Evolutionary conservation across 2,329 filamentous ascomycete species (phyloP).

Genomic region (Alternaria sp.): DNA sequence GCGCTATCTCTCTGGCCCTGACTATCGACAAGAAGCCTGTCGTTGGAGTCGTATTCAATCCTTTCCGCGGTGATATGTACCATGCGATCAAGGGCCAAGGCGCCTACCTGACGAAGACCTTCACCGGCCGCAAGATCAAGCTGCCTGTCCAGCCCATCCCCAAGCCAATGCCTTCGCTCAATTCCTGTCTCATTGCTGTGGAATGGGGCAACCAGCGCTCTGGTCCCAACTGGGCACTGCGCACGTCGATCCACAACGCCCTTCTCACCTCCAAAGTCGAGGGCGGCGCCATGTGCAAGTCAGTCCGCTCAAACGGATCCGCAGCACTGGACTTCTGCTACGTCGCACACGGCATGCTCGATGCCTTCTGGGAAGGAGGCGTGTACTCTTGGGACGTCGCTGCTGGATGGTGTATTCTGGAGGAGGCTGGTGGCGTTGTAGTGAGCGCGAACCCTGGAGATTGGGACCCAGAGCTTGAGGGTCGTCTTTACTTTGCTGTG

Average conservation of each 20-base stretch:
- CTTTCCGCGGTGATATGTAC: slow-evolving; percentile 45
- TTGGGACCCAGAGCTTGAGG: slow-evolving; percentile 45
- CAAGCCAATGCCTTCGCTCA: slow-evolving; percentile 34
- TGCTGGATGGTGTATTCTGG: slow-evolving; percentile 48
- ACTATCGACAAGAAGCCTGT: slow-evolving; percentile 42
- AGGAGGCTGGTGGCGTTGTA: slow-evolving; percentile 48
- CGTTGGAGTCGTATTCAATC: slow-evolving; percentile 47
- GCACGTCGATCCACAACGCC: slow-evolving; percentile 34
- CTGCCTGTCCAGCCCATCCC: slow-evolving; percentile 40
- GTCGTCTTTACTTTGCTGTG: slow-evolving; percentile 45
- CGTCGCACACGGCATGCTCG: slow-evolving; percentile 44
- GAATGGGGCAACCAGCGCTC: slow-evolving; percentile 49
- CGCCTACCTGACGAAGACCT: slow-evolving; percentile 32
- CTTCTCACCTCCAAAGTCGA: slow-evolving; percentile 36
- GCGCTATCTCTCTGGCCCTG: slow-evolving; percentile 43
- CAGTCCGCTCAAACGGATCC: slow-evolving; percentile 43
- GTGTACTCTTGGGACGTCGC: slow-evolving; percentile 48
- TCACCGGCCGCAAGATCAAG: slow-evolving; percentile 27
- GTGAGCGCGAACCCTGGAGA: slow-evolving; percentile 45
- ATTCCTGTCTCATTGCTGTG: slow-evolving; percentile 42
- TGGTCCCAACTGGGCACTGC: slow-evolving; percentile 47
- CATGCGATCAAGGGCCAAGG: slow-evolving; percentile 43
- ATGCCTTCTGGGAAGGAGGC: slow-evolving; percentile 48
- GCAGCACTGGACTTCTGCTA: slow-evolving; percentile 50
- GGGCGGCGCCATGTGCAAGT: slow-evolving; percentile 45